These are phyloP conservation scores for Fagopyrum tataricum DNA, from an alignment of 148 eudicot genomes.

Conservation along the genomic window DNA sequence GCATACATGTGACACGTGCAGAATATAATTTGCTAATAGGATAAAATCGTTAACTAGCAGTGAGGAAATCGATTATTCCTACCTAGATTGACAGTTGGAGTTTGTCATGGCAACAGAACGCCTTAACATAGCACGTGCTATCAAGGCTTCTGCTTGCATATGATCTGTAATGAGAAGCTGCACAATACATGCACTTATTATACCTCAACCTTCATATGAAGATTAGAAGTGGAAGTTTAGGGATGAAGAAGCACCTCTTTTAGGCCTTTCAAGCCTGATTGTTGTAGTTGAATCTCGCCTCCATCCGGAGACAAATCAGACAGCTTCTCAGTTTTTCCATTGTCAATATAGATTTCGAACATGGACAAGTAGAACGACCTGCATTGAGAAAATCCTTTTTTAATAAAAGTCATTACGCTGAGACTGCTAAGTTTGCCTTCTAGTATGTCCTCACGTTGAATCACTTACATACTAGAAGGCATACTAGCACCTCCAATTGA, in stretches of 20 bases:
- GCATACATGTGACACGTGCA: neutral
- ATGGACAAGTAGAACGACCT: constrained; percentile 67
- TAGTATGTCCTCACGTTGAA: no score
- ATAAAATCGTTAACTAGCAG: neutral
- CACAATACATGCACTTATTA: constrained; percentile 2
- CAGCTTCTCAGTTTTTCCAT: constrained; percentile 66
- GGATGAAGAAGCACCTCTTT: constrained; percentile 38
- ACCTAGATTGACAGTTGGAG: constrained; percentile 87
- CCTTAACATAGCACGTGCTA: constrained; percentile 56
- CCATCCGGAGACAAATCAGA: constrained; percentile 61
- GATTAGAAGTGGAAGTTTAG: neutral
- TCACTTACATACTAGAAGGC: neutral
- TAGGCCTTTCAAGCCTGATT: constrained; percentile 63
- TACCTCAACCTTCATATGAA: neutral
- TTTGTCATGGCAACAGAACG: constrained; percentile 81
- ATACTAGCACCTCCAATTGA: neutral
- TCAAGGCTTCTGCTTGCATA: constrained; percentile 63
- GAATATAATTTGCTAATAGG: neutral
- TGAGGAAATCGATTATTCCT: constrained; percentile 11
- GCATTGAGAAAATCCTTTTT: constrained; percentile 13
- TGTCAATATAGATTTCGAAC: constrained; percentile 64
- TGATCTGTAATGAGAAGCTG: constrained; percentile 50
- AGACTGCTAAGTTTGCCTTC: neutral
- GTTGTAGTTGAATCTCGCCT: constrained; percentile 51
- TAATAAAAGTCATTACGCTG: neutral